Conservation (phyloP, 2,329 filamentous ascomycete species). For the Aspergillus versicolor region DNA sequence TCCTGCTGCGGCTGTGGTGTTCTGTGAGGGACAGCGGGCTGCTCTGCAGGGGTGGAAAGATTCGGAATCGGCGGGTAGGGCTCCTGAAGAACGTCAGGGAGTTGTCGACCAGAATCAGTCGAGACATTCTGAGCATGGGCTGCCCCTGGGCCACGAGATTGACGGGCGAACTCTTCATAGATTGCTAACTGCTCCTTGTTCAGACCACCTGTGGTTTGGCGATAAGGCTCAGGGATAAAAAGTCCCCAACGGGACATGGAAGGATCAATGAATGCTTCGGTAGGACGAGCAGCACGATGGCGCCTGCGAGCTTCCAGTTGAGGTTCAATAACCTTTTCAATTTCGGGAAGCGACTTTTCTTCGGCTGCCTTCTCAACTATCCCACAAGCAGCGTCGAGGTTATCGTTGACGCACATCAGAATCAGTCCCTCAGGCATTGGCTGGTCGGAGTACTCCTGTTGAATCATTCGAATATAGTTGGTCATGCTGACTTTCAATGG, state of each 20-base stretch:
- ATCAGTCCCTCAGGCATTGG: constrained; percentile 92
- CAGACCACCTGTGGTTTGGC: constrained; percentile 76
- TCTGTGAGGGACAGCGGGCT: constrained; percentile 60
- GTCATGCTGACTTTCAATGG: constrained; percentile 94
- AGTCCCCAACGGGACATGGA: constrained; percentile 86
- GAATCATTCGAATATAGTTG: constrained; percentile 91
- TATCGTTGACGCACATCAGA: constrained; percentile 98
- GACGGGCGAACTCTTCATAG: constrained; percentile 92
- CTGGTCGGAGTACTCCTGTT: constrained; percentile 62
- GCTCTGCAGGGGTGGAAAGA: constrained; percentile 62
- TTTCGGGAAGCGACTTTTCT: constrained; percentile 87
- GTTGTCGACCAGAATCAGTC: constrained; percentile 59
- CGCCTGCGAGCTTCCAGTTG: constrained; percentile 76
- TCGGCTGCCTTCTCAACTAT: constrained; percentile 96
- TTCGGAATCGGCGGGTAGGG: constrained; percentile 60
- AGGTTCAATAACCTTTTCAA: constrained; percentile 85
- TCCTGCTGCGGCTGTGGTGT: constrained; percentile 53
- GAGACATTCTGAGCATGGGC: constrained; percentile 56
- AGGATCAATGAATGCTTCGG: constrained; percentile 80
- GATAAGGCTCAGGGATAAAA: constrained; percentile 91
- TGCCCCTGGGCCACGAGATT: constrained; percentile 65
- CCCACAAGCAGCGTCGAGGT: constrained; percentile 86
- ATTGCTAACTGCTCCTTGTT: constrained; percentile 93
- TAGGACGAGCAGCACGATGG: constrained; percentile 72
- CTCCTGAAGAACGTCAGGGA: constrained; percentile 64